Conservation (phyloP, 352 stramenopile species). For the Discostella stelligera region DNA sequence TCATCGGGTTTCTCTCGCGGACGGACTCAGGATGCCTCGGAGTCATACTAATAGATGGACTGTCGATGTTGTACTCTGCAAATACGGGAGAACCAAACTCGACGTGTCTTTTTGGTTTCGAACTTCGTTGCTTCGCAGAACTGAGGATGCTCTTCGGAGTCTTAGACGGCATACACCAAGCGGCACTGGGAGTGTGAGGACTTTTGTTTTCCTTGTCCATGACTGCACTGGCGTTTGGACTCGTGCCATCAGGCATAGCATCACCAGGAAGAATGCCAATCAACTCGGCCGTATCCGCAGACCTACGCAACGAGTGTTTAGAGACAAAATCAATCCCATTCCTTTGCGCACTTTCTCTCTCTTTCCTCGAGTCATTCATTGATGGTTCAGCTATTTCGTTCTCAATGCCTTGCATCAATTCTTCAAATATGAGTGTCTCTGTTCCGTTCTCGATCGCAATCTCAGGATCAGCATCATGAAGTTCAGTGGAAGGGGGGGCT, state of each 20-base stretch:
- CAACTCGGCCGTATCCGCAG: constrained; percentile 42
- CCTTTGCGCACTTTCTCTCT: constrained; percentile 5
- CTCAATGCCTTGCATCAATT: constrained; percentile 34
- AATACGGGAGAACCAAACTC: constrained; percentile 77
- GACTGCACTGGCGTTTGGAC: constrained; percentile 5
- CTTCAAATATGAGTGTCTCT: constrained; percentile 19
- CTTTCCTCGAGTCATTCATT: neutral
- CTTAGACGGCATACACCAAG: constrained; percentile 27
- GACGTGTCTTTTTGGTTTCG: constrained; percentile 50
- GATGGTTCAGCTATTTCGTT: constrained; percentile 9
- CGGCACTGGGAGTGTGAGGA: constrained; percentile 11
- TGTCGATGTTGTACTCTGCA: constrained; percentile 73
- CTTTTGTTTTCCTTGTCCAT: constrained; percentile 19
- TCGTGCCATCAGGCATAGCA: neutral
- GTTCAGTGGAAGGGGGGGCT: constrained; percentile 2
- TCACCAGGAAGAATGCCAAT: constrained; percentile 5
- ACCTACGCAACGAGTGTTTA: constrained; percentile 28
- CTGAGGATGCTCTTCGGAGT: constrained; percentile 58
- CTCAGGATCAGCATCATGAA: neutral
- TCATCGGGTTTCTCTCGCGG: constrained; percentile 16
- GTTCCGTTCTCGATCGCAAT: constrained; percentile 12
- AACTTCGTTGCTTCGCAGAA: constrained; percentile 41
- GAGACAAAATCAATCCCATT: constrained; percentile 7
- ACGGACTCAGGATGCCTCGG: constrained; percentile 60
- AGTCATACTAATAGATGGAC: constrained; percentile 72